A percentile compares a stretch with the other conserved stretches of the same genome.
phyloP scores from a whole-genome alignment of 768 basidiomycete genomes.

The Panellus pusillus region DNA sequence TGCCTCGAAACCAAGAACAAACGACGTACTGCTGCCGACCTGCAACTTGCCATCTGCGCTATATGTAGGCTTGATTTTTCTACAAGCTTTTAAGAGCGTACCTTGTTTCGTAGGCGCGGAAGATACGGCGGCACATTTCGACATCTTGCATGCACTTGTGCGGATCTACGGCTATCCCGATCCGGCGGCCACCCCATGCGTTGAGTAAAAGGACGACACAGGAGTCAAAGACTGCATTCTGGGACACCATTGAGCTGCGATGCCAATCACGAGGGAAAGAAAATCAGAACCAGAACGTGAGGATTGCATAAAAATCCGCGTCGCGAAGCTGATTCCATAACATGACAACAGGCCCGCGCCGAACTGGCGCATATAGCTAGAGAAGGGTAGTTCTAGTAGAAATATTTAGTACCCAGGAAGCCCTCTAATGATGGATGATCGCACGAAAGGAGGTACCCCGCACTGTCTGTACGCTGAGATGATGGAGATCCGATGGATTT shows the following conservation, averaged over 20 bases:
- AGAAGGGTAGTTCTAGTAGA: slow-evolving; percentile 41
- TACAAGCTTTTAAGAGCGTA: not conserved
- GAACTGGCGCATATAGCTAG: slow-evolving; percentile 76
- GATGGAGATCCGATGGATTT: slow-evolving; percentile 70
- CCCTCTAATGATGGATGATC: not conserved
- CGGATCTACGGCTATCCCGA: slow-evolving; percentile 10
- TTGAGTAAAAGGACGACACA: slow-evolving; percentile 8
- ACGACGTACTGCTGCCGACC: slow-evolving; percentile 18
- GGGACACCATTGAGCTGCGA: not conserved
- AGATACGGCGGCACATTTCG: slow-evolving; percentile 12
- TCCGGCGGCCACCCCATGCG: slow-evolving; percentile 14
- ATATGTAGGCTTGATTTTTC: no score
- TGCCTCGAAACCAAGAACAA: not conserved
- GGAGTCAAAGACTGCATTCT: slow-evolving; percentile 11
- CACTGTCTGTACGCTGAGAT: slow-evolving; percentile 39
- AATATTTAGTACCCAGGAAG: slow-evolving; percentile 20
- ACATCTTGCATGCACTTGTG: slow-evolving; percentile 19
- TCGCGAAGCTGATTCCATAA: slow-evolving; percentile 44
- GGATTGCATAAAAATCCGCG: slow-evolving; percentile 12
- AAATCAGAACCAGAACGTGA: slow-evolving; percentile 8
- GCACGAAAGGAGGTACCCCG: not conserved
- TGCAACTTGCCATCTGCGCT: slow-evolving; percentile 15
- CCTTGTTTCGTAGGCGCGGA: slow-evolving; percentile 14
- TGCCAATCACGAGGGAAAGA: not conserved
- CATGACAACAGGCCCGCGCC: slow-evolving; percentile 61